Evolutionary conservation across 1,284 basidiomycete species (phyloP).

Genomic region (Ceraceosorus bombacis): DNA sequence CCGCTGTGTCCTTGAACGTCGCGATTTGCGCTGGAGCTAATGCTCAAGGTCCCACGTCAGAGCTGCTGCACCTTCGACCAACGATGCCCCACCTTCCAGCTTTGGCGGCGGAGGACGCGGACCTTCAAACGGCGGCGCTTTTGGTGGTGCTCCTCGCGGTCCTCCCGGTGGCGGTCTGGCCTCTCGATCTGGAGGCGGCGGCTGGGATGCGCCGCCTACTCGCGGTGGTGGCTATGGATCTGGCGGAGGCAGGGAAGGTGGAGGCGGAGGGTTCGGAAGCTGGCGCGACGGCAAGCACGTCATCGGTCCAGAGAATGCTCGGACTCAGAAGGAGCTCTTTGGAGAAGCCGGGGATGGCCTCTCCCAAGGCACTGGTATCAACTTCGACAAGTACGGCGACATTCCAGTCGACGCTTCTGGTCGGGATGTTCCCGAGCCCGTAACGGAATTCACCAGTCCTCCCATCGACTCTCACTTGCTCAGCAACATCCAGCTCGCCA

Average conservation of each 20-base stretch:
- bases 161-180: constrained; percentile 17
- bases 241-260: constrained; percentile 26
- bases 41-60: constrained; percentile 11
- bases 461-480: constrained; percentile 87
- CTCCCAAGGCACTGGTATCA: constrained; percentile 87
- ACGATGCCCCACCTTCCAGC: constrained; percentile 13
- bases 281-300: constrained; percentile 89
- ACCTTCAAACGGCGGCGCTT: constrained; percentile 1
- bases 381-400: constrained; percentile 99
- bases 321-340: constrained; percentile 91
- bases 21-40: constrained; percentile 1
- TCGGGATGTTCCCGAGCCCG: constrained; percentile 85
- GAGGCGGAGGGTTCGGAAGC: constrained; percentile 55
- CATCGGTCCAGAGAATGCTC: constrained; percentile 68
- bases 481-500: constrained; percentile 87
- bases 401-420: constrained; percentile 99
- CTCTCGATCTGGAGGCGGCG: constrained; percentile 24
- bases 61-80: constrained; percentile 12
- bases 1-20: constrained; percentile 10
- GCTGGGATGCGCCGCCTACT: constrained; percentile 22
- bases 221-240: constrained; percentile 20
- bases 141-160: constrained; percentile 10
- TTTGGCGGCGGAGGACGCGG: constrained; percentile 8
- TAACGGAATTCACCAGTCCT: constrained; percentile 75
- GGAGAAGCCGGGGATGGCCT: constrained; percentile 70